Evolutionary conservation across 1,284 basidiomycete genomes (phyloP).

Genomic region (Trichosporon faecale): DNA sequence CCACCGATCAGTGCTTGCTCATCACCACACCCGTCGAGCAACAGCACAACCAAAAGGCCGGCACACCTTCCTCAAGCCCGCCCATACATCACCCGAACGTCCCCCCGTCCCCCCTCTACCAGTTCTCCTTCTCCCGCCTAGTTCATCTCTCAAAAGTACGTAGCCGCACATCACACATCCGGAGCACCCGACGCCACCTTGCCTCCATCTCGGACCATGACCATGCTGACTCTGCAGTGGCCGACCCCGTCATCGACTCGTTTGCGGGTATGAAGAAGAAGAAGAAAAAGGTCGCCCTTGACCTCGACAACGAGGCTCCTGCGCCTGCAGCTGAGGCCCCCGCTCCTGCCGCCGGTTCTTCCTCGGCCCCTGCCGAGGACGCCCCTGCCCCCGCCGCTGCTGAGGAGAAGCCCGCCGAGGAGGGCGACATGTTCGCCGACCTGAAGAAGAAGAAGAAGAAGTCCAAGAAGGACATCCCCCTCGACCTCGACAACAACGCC

Average conservation of each 20-base stretch:
- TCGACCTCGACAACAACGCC: slow-evolving; percentile 43
- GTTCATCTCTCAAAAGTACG: background rate
- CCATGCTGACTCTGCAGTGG: slow-evolving; percentile 15
- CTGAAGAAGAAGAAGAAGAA: slow-evolving; percentile 58
- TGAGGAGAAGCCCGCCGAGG: slow-evolving; percentile 36
- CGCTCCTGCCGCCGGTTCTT: slow-evolving; percentile 36
- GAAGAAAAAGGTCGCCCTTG: slow-evolving; percentile 54
- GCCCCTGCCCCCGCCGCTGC: slow-evolving; percentile 38
- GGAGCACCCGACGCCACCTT: background rate
- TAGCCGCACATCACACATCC: background rate
- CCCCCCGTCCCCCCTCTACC: background rate
- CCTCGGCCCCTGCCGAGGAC: slow-evolving; percentile 26
- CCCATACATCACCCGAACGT: background rate
- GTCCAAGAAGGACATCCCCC: slow-evolving; percentile 51
- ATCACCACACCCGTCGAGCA: slow-evolving; percentile 3
- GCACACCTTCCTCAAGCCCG: background rate
- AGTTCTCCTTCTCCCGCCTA: background rate
- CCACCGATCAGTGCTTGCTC: background rate
- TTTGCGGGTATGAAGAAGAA: slow-evolving; percentile 58
- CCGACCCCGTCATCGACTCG: slow-evolving; percentile 53
- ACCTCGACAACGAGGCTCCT: slow-evolving; percentile 45
- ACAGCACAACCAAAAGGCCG: background rate
- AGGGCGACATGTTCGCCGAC: slow-evolving; percentile 54
- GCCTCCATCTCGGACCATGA: background rate
- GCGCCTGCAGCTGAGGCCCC: slow-evolving; percentile 39